Evolutionary conservation across 441 rosid genomes (phyloP).

Genomic region (Pelargonium australe): DNA sequence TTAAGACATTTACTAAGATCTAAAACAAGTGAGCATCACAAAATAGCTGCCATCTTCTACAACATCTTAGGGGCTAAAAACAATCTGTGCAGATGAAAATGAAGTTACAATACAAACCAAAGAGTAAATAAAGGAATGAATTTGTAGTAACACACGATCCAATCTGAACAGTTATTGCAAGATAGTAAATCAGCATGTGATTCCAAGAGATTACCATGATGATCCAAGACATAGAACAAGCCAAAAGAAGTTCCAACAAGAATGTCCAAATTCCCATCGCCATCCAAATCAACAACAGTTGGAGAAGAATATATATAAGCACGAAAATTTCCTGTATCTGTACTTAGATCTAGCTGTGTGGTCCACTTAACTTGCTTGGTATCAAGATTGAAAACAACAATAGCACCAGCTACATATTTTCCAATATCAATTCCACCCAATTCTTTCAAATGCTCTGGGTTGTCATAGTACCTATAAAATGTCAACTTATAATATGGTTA

Average conservation of each 20-base stretch:
- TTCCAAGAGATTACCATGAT: conserved; percentile 55
- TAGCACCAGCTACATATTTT: conserved; percentile 79
- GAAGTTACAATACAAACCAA: conserved; percentile 5
- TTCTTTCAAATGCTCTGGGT: conserved; percentile 79
- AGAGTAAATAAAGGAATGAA: background rate
- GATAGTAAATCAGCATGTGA: conserved; percentile 2
- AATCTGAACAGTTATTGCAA: background rate
- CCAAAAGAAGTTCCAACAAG: conserved; percentile 98
- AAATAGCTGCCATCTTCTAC: background rate
- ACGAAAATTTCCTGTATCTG: conserved; percentile 56
- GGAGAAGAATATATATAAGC: conserved; percentile 95
- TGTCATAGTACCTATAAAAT: conserved; percentile 73
- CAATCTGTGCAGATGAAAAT: background rate
- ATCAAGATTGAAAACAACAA: conserved; percentile 90
- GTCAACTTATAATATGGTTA: conserved; percentile 19
- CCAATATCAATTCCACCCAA: conserved; percentile 79
- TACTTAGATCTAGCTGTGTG: conserved; percentile 75
- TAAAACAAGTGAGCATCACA: background rate
- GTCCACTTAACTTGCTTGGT: conserved; percentile 97
- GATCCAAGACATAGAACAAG: conserved; percentile 91
- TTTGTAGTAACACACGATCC: background rate
- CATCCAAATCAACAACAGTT: conserved; percentile 94
- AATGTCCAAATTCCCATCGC: conserved; percentile 96
- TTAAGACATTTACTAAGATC: background rate
- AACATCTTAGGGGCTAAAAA: background rate